Conservation (phyloP, 345 rosid species). For the Clausena lansium region DNA sequence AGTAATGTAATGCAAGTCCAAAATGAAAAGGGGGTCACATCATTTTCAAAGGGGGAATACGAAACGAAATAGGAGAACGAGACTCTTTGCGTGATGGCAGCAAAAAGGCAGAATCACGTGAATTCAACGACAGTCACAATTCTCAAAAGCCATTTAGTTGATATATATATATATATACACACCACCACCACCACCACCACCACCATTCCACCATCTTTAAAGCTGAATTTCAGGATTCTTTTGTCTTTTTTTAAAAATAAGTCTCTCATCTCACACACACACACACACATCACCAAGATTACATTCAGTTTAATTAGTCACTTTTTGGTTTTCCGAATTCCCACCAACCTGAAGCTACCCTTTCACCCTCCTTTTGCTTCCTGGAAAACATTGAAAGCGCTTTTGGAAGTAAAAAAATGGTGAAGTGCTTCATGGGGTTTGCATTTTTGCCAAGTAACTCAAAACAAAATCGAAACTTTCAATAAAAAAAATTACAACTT, state of each 20-base stretch:
- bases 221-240: conserved; percentile 31
- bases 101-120: conserved; percentile 43
- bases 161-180: no score
- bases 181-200: not conserved
- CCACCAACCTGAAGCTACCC: conserved; percentile 19
- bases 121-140: conserved; percentile 29
- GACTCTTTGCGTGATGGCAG: conserved; percentile 21
- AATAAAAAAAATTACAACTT: not conserved
- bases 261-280: not conserved
- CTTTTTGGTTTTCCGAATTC: conserved; percentile 12
- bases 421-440: conserved; percentile 5
- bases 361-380: not conserved
- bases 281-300: not conserved
- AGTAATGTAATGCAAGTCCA: no score
- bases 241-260: not conserved
- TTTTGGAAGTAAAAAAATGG: conserved; percentile 6
- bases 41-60: conserved; percentile 2
- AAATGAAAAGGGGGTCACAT: not conserved
- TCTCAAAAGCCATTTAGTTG: not conserved
- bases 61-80: not conserved
- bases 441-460: conserved; percentile 2
- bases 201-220: conserved; percentile 17
- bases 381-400: conserved; percentile 4
- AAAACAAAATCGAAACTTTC: not conserved
- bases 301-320: not conserved